phyloP scores from a whole-genome alignment of 176 grass and related monocot genomes.

The Triticum aestivum region DNA sequence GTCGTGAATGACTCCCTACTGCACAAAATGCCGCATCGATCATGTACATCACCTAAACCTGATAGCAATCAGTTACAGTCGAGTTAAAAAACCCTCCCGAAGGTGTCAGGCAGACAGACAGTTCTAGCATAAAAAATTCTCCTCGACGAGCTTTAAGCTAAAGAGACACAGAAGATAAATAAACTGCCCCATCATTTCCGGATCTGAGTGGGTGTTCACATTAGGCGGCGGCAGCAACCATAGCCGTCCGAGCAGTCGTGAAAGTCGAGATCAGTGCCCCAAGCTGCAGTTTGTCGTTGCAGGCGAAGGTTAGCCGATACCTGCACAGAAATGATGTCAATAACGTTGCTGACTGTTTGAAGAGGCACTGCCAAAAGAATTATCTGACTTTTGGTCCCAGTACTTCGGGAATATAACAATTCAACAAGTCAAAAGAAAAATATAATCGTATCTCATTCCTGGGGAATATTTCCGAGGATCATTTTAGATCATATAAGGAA shows the following conservation, averaged over 20 bases:
- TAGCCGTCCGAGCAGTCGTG: conserved; percentile 53
- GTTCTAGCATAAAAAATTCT: not conserved
- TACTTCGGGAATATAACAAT: not conserved
- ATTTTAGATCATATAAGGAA: not conserved
- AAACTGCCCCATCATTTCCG: not conserved
- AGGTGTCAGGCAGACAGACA: not conserved
- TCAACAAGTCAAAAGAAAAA: not conserved
- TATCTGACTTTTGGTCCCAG: not conserved
- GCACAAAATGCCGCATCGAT: not conserved
- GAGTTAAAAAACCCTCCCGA: not conserved
- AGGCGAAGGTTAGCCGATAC: conserved; percentile 78
- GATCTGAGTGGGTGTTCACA: not conserved
- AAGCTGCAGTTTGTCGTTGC: conserved; percentile 88
- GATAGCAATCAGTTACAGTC: not conserved
- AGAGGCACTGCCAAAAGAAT: not conserved
- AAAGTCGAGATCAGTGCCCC: conserved; percentile 88
- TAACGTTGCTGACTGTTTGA: not conserved
- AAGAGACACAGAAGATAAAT: conserved; percentile 2
- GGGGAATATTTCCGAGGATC: not conserved
- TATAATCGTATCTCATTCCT: not conserved
- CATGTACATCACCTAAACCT: not conserved
- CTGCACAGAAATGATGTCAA: conserved; percentile 39
- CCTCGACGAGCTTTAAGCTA: conserved; percentile 1
- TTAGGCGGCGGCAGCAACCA: conserved; percentile 68
- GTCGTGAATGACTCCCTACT: not conserved